Percentiles rank a stretch among this genome's conserved stretches.
These are phyloP conservation scores for Leptodermis oblonga DNA, from an alignment of 257 asterid genomes.

Conservation along the genomic window DNA sequence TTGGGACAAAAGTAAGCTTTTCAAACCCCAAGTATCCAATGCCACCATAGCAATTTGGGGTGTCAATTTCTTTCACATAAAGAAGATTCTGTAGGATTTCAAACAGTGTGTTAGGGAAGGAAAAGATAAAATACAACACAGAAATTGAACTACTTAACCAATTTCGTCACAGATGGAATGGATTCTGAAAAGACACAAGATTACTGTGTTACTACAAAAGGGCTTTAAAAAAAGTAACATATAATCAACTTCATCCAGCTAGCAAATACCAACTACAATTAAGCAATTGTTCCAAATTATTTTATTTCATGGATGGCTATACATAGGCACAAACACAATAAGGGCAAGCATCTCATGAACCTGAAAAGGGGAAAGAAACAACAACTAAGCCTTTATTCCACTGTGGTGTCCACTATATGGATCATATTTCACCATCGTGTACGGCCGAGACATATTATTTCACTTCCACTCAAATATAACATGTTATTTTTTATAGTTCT, in stretches of 20 bases:
- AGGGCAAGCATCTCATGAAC: not conserved
- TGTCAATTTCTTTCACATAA: slow-evolving; percentile 60
- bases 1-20: slow-evolving; percentile 90
- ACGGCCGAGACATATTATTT: too few species aligned
- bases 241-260: not conserved
- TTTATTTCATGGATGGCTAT: not conserved
- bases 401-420: too few species aligned
- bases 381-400: too few species aligned
- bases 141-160: not conserved
- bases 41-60: slow-evolving; percentile 92
- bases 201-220: not conserved
- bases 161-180: not conserved
- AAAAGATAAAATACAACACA: slow-evolving; percentile 1
- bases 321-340: not conserved
- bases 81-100: slow-evolving; percentile 72
- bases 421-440: too few species aligned
- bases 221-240: not conserved
- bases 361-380: not conserved
- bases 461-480: too few species aligned
- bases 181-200: not conserved
- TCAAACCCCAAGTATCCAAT: slow-evolving; percentile 78
- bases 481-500: too few species aligned
- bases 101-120: slow-evolving; percentile 10
- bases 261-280: not conserved
- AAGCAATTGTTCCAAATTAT: not conserved